Evolutionary conservation across 148 eudicot genomes (phyloP).

Genomic region (Cornus kousa): DNA sequence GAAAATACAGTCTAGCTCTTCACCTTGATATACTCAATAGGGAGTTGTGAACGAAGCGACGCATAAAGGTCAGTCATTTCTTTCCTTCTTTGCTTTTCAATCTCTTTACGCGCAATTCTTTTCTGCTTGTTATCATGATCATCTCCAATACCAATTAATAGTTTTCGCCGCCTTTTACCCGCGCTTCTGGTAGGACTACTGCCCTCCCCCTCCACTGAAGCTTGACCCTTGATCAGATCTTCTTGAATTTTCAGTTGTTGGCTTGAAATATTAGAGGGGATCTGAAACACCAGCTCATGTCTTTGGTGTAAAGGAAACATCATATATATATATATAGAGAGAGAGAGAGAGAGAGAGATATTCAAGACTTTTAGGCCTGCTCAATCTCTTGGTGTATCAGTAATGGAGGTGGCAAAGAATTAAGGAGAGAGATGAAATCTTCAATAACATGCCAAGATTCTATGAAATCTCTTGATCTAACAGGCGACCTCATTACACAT

Average conservation of each 20-base stretch:
- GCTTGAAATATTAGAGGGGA: background rate
- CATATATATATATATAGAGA: background rate
- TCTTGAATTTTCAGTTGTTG: slow-evolving; percentile 9
- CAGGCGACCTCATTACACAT: background rate
- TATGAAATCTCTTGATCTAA: background rate
- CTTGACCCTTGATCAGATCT: slow-evolving; percentile 13
- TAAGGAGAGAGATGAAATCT: slow-evolving; percentile 9
- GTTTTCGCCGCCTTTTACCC: background rate
- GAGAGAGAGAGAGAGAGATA: background rate
- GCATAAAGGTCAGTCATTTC: slow-evolving; percentile 67
- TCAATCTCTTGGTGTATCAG: background rate
- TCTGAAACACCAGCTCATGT: slow-evolving; percentile 18
- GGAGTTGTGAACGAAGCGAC: slow-evolving; percentile 61
- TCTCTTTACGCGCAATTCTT: slow-evolving; percentile 48
- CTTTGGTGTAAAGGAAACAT: slow-evolving; percentile 26
- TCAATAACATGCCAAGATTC: slow-evolving; percentile 4
- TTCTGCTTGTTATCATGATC: slow-evolving; percentile 7
- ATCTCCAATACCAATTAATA: background rate
- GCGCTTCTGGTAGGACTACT: background rate
- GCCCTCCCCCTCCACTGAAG: slow-evolving; percentile 13
- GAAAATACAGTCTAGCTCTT: background rate
- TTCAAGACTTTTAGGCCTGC: background rate
- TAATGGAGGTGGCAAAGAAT: slow-evolving; percentile 2
- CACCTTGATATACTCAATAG: slow-evolving; percentile 66
- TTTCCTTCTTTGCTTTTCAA: slow-evolving; percentile 71